phyloP scores from a whole-genome alignment of 257 asterid species.

The Nicotiana tabacum region DNA sequence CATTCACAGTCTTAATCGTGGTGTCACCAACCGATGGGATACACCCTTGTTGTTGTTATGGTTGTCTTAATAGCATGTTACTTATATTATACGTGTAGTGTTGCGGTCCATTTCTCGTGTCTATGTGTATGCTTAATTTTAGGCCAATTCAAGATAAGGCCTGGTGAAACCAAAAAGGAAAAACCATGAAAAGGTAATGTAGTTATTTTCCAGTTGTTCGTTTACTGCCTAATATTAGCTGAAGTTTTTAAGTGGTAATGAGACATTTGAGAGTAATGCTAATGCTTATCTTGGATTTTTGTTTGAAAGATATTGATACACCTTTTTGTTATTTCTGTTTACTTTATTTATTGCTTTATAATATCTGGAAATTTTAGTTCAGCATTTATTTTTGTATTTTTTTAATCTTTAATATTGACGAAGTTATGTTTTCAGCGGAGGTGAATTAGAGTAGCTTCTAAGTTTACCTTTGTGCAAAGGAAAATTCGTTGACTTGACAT shows the following conservation, averaged over 20 bases:
- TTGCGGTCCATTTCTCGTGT: background rate
- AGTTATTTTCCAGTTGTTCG: background rate
- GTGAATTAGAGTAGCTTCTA: slow-evolving; percentile 5
- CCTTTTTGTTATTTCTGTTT: background rate
- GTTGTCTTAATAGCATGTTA: background rate
- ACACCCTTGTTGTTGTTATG: background rate
- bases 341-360: background rate
- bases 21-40: background rate
- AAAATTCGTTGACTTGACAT: slow-evolving; percentile 27
- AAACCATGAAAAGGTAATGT: background rate
- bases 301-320: background rate
- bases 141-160: background rate
- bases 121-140: background rate
- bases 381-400: background rate
- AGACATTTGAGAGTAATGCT: background rate
- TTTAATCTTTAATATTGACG: background rate
- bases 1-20: background rate
- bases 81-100: background rate
- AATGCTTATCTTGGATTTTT: background rate
- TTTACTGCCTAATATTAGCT: background rate
- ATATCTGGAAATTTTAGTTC: background rate
- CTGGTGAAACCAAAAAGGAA: background rate
- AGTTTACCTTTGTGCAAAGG: slow-evolving; percentile 9
- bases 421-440: slow-evolving; percentile 6
- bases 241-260: background rate